Conservation (phyloP, 495 filamentous ascomycete genomes). For the Diplogelasinospora grovesii region DNA sequence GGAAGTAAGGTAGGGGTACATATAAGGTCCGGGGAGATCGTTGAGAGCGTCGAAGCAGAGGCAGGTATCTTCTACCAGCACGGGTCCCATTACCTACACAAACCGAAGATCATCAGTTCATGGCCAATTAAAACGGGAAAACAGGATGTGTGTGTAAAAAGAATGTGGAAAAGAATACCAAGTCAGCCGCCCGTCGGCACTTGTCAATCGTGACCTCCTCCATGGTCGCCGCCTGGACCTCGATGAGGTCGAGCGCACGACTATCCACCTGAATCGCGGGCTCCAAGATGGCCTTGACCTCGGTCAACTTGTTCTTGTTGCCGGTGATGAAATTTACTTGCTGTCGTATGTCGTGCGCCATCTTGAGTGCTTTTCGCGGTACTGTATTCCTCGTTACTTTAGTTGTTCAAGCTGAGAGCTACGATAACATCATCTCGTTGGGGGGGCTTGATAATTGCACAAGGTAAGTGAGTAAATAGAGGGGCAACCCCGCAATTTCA, state of each 20-base stretch:
- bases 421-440: too few relatives aligned
- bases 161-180: conserved; percentile 48
- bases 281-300: conserved; percentile 80
- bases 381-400: too few relatives aligned
- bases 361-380: conserved; percentile 6
- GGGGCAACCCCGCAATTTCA: too few relatives aligned
- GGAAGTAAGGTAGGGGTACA: conserved; percentile 53
- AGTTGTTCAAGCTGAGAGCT: too few relatives aligned
- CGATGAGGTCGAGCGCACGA: conserved; percentile 69
- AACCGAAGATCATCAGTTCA: too few relatives aligned
- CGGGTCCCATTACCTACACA: too few relatives aligned
- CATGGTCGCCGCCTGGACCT: conserved; percentile 89
- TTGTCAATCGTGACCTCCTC: conserved; percentile 89
- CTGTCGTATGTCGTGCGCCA: too few relatives aligned
- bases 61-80: conserved; percentile 92
- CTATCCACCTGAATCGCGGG: conserved; percentile 64
- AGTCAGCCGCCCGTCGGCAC: conserved; percentile 67
- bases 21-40: conserved; percentile 92
- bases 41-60: conserved; percentile 85
- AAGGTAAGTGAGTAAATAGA: too few relatives aligned
- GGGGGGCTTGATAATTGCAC: too few relatives aligned
- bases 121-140: too few relatives aligned
- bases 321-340: conserved; percentile 97
- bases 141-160: too few relatives aligned
- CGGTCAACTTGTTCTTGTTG: conserved; percentile 85